A percentile compares a stretch with the other conserved stretches of the same genome.
Evolutionary conservation across 345 rosid species (phyloP).

Genomic region (Hibiscus mutabilis): DNA sequence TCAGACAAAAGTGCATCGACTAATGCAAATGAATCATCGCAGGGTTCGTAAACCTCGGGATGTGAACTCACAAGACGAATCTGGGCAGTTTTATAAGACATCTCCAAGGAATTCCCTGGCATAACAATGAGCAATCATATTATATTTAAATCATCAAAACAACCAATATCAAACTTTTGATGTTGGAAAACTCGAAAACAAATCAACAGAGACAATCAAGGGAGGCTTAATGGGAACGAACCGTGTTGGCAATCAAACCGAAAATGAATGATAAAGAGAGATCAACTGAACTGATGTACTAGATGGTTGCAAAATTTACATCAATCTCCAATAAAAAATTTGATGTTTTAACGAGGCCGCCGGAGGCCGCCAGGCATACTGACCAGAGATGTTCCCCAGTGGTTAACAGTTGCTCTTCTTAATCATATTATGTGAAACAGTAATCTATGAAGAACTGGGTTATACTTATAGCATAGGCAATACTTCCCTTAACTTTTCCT

Average conservation of each 20-base stretch:
- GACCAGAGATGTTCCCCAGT: neutral
- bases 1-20: slow-evolving; percentile 87
- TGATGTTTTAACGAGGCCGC: neutral
- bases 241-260: neutral
- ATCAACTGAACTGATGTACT: neutral
- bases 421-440: neutral
- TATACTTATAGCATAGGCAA: neutral
- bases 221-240: neutral
- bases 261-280: neutral
- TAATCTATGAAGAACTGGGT: neutral
- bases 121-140: neutral
- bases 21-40: slow-evolving; percentile 86
- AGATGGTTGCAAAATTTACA: neutral
- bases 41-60: slow-evolving; percentile 83
- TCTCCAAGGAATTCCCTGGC: slow-evolving; percentile 16
- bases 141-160: neutral
- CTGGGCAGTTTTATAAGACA: slow-evolving; percentile 49
- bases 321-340: neutral
- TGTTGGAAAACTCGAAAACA: neutral
- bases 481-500: neutral
- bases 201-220: neutral
- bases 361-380: neutral
- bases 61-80: slow-evolving; percentile 78
- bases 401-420: neutral
- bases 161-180: neutral